Conservation (phyloP, 2,329 filamentous ascomycete genomes). For the Nakataea oryzae region DNA sequence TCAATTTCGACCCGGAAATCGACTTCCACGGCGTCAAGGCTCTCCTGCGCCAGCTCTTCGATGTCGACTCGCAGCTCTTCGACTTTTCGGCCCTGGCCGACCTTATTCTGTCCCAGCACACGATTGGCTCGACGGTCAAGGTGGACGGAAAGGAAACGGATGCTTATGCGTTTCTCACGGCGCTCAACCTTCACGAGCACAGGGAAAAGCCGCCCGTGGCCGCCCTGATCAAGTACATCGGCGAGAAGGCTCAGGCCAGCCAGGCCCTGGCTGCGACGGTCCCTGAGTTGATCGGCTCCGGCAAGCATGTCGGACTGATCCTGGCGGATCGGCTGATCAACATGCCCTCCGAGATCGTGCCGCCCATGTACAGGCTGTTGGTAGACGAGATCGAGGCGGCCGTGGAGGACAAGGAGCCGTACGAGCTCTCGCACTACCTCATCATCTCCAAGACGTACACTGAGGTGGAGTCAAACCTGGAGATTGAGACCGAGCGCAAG, state of each 20-base stretch:
- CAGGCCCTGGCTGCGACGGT: slow-evolving; percentile 47
- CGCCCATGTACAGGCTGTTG: slow-evolving; percentile 92
- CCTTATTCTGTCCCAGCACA: slow-evolving; percentile 71
- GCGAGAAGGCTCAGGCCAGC: slow-evolving; percentile 39
- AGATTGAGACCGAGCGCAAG: slow-evolving; percentile 58
- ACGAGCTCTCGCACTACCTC: slow-evolving; percentile 87
- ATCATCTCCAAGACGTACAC: slow-evolving; percentile 86
- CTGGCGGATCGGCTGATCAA: slow-evolving; percentile 94
- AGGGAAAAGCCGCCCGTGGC: slow-evolving; percentile 63
- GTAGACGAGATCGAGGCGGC: slow-evolving; percentile 84
- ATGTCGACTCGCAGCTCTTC: slow-evolving; percentile 76
- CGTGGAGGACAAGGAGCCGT: slow-evolving; percentile 82
- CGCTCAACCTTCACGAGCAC: slow-evolving; percentile 73
- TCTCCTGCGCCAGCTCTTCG: slow-evolving; percentile 82
- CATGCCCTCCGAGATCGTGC: slow-evolving; percentile 85
- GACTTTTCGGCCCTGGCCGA: slow-evolving; percentile 81
- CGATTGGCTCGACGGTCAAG: slow-evolving; percentile 90
- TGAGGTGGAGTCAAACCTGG: slow-evolving; percentile 74
- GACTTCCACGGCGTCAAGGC: slow-evolving; percentile 95
- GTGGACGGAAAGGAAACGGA: slow-evolving; percentile 91
- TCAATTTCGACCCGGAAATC: slow-evolving; percentile 79
- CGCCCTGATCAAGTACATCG: slow-evolving; percentile 62
- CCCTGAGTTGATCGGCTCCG: slow-evolving; percentile 43
- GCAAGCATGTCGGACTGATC: slow-evolving; percentile 66
- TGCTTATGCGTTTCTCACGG: slow-evolving; percentile 84